Conservation (phyloP, 768 basidiomycete genomes). For the Phylloporus sp. region DNA sequence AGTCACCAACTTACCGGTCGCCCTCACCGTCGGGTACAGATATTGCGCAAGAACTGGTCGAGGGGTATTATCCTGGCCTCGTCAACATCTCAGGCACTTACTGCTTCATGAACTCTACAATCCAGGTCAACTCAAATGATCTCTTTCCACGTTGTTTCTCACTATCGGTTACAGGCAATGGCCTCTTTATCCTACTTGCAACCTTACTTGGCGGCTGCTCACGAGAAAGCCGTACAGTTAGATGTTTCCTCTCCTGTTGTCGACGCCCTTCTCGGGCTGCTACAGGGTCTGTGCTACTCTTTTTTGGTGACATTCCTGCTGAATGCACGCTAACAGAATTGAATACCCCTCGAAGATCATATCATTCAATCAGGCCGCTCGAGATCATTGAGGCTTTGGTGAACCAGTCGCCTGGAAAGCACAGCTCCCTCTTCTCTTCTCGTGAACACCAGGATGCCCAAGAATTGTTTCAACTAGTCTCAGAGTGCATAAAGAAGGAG, state of each 20-base stretch:
- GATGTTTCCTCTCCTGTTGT: slow-evolving; percentile 86
- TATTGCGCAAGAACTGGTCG: slow-evolving; percentile 19
- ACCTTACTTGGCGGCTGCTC: slow-evolving; percentile 71
- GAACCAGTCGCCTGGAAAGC: slow-evolving; percentile 45
- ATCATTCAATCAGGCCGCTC: slow-evolving; percentile 63
- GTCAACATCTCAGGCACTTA: slow-evolving; percentile 95
- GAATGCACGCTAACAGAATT: slow-evolving; percentile 42
- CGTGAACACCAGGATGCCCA: slow-evolving; percentile 98
- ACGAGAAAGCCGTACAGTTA: slow-evolving; percentile 67
- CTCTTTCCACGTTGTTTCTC: slow-evolving; percentile 9
- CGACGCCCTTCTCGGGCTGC: slow-evolving; percentile 68
- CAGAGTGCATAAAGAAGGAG: slow-evolving; percentile 87
- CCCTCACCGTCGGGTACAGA: slow-evolving; percentile 14
- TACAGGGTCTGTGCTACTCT: slow-evolving; percentile 49
- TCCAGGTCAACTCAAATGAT: slow-evolving; percentile 55
- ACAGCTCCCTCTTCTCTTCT: slow-evolving; percentile 70
- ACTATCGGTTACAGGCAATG: slow-evolving; percentile 56
- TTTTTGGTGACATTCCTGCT: slow-evolving; percentile 1
- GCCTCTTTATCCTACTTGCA: slow-evolving; percentile 82
- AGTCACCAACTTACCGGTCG: neutral
- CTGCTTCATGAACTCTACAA: slow-evolving; percentile 96
- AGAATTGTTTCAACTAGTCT: slow-evolving; percentile 92
- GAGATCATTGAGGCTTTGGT: slow-evolving; percentile 69
- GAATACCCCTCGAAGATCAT: slow-evolving; percentile 55
- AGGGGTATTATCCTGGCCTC: slow-evolving; percentile 77